Percentiles rank a stretch among this genome's conserved stretches.
Evolutionary conservation across 306 rosid genomes (phyloP).

Genomic region (Dryas drummondii): DNA sequence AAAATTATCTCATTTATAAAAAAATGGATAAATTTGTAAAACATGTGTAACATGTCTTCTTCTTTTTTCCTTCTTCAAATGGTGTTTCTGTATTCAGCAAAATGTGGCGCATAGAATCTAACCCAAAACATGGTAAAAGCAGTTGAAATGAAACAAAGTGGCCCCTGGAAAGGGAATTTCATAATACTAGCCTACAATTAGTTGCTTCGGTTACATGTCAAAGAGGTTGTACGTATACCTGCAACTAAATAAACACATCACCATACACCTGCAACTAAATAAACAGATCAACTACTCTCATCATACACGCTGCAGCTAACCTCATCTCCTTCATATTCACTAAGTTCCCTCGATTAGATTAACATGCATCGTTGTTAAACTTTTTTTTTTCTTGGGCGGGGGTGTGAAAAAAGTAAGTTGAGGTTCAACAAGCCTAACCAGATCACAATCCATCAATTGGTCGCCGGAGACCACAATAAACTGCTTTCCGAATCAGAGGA

Average conservation of each 20-base stretch:
- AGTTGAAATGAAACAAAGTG: neutral
- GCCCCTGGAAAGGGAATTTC: neutral
- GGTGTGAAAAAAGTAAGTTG: neutral
- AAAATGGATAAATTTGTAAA: too few relatives aligned
- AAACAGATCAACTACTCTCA: neutral
- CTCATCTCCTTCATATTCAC: conserved; percentile 1
- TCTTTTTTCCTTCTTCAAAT: too few relatives aligned
- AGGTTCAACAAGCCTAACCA: neutral
- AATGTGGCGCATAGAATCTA: too few relatives aligned
- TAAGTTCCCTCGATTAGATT: conserved; percentile 3
- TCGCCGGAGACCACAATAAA: conserved; percentile 71
- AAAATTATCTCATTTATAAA: too few relatives aligned
- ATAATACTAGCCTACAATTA: neutral
- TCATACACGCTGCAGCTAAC: neutral
- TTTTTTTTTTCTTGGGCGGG: neutral
- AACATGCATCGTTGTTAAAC: neutral
- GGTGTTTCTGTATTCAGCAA: too few relatives aligned
- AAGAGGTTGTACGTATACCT: neutral
- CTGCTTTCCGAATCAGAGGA: conserved; percentile 61
- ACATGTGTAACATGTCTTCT: too few relatives aligned
- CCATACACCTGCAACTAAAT: neutral
- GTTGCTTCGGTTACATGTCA: neutral
- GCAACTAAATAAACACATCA: neutral
- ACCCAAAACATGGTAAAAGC: neutral
- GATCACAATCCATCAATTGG: conserved; percentile 41